Conservation (phyloP, 1,139 yeast species). For the Lodderomyces orthopsilosis region DNA sequence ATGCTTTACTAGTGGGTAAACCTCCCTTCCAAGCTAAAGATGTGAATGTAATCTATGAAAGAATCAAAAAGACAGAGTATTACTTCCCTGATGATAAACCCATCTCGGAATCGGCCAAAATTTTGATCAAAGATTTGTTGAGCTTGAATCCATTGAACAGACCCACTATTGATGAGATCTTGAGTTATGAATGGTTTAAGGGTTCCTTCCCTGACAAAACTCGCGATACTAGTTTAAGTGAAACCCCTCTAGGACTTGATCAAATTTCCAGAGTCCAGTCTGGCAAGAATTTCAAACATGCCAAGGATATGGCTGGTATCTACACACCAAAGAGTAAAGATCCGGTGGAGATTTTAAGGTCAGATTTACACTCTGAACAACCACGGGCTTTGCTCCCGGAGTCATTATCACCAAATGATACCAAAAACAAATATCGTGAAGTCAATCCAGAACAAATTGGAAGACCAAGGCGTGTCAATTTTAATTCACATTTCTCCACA, state of each 20-base stretch:
- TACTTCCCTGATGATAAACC: conserved; percentile 73
- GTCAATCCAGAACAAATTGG: conserved; percentile 46
- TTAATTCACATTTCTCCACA: conserved; percentile 40
- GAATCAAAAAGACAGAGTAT: conserved; percentile 83
- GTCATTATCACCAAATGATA: conserved; percentile 89
- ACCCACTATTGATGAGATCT: conserved; percentile 76
- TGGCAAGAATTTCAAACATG: conserved; percentile 62
- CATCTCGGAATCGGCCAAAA: conserved; percentile 69
- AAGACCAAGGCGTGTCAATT: conserved; percentile 40
- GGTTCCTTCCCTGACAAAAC: conserved; percentile 81
- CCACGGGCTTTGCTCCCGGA: conserved; percentile 76
- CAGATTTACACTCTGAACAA: conserved; percentile 69
- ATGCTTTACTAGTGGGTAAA: conserved; percentile 84
- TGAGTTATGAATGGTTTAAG: conserved; percentile 80
- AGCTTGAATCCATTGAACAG: conserved; percentile 77
- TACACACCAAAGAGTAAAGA: conserved; percentile 52
- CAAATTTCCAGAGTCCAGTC: conserved; percentile 60
- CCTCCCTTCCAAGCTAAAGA: conserved; percentile 98
- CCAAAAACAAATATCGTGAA: conserved; percentile 83
- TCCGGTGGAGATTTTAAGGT: conserved; percentile 68
- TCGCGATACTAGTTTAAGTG: conserved; percentile 56
- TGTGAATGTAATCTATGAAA: conserved; percentile 87
- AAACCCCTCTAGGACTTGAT: conserved; percentile 58
- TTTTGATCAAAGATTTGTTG: conserved; percentile 68
- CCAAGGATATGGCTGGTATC: conserved; percentile 65